A percentile compares a stretch with the other conserved stretches of the same genome.
phyloP scores from a whole-genome alignment of 306 rosid genomes.

The Vicia sativa region DNA sequence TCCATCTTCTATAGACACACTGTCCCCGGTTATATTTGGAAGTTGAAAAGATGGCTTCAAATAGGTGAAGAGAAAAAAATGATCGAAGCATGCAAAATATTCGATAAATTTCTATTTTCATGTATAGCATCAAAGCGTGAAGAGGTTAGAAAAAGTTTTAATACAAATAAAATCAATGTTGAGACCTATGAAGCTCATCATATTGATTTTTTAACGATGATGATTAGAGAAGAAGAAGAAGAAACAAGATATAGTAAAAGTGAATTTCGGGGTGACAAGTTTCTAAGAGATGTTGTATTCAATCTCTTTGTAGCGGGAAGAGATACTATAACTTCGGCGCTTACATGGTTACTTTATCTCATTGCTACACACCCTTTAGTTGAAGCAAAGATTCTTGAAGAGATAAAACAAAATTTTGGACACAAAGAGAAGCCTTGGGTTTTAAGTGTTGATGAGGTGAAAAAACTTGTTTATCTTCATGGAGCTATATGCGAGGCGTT shows the following conservation, averaged over 20 bases:
- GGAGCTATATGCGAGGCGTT: constrained; percentile 53
- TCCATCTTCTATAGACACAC: constrained; percentile 39
- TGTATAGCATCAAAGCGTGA: constrained; percentile 42
- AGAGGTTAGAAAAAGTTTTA: background rate
- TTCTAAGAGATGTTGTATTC: constrained; percentile 34
- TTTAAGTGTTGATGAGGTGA: constrained; percentile 30
- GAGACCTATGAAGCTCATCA: background rate
- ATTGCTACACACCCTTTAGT: constrained; percentile 45
- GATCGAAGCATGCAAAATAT: constrained; percentile 27
- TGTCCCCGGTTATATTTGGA: constrained; percentile 44
- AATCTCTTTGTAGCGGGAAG: constrained; percentile 23
- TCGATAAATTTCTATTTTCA: constrained; percentile 41
- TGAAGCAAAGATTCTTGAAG: constrained; percentile 49
- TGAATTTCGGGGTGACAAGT: constrained; percentile 5
- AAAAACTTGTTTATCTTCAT: constrained; percentile 53
- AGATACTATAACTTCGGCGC: constrained; percentile 33
- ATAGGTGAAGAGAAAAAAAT: constrained; percentile 49
- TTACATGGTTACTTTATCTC: constrained; percentile 38
- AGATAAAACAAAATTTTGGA: constrained; percentile 27
- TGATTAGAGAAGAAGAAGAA: constrained; percentile 24
- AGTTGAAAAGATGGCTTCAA: constrained; percentile 45
- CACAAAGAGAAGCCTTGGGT: background rate
- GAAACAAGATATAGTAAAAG: background rate
- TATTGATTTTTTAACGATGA: constrained; percentile 43
- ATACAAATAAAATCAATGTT: background rate